These are phyloP conservation scores for Mallotus japonicus DNA, from an alignment of 441 rosid genomes.

Conservation along the genomic window DNA sequence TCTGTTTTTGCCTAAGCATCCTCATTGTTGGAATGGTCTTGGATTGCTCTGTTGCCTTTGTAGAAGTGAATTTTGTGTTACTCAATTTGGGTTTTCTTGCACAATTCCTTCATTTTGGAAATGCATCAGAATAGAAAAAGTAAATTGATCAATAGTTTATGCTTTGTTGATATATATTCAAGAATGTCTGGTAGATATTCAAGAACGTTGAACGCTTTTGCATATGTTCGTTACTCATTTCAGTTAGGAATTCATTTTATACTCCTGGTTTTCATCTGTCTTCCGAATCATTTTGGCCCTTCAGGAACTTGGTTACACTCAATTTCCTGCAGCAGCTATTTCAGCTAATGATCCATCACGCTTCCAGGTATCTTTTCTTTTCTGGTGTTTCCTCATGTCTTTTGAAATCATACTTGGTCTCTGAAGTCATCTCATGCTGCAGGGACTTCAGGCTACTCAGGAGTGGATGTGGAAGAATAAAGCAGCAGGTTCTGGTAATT, in stretches of 20 bases:
- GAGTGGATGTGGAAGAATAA: constrained; percentile 80
- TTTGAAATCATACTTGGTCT: constrained; percentile 4
- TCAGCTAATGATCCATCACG: constrained; percentile 52
- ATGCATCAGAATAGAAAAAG: background rate
- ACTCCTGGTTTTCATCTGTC: background rate
- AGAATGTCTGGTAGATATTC: too few relatives aligned
- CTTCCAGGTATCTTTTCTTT: constrained; percentile 45
- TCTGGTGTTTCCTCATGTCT: background rate
- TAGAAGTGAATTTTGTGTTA: background rate
- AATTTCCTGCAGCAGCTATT: constrained; percentile 44
- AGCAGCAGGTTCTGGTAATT: constrained; percentile 58
- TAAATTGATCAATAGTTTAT: background rate
- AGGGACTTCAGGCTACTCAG: constrained; percentile 62
- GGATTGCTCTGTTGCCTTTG: background rate
- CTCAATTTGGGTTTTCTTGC: background rate
- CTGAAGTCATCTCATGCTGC: constrained; percentile 23
- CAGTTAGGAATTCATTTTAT: background rate
- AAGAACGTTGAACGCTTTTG: background rate
- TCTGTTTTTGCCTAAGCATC: background rate
- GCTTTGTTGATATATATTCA: background rate
- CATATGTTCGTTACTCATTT: background rate
- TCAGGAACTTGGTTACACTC: constrained; percentile 64
- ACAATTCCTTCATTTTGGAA: background rate
- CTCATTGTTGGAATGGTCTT: background rate
- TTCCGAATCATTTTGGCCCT: constrained; percentile 21